Base-by-base conservation (phyloP, 1,284 basidiomycete genomes). In the Sporisorium reilianum region DNA sequence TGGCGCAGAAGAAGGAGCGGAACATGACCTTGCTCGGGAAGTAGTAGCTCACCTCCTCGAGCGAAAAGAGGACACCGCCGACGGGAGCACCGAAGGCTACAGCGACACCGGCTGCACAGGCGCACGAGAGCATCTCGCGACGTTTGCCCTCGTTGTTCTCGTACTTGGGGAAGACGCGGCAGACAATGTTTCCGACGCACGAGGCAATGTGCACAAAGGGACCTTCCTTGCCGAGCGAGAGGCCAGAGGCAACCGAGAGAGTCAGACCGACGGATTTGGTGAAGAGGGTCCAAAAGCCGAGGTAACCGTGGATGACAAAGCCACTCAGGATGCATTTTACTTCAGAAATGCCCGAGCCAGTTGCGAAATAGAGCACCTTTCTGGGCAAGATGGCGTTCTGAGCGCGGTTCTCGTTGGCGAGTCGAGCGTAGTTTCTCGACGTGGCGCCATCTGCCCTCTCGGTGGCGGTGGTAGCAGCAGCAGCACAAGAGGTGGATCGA, bases 221-320 rank as follows among this genome's bases (percentile, higher is more conserved):
- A 0, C 96, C 96, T 86, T 97, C 96, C 87, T 97, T 96, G 73
- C 66, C 53, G 5, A 65, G 61, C 36, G 75, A 63, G 41, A 72
- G 56, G 51, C 57, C 68, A 42, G 58, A 62, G 32, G 60, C 68
- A 12, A 68, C 60, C 5, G 93, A 93, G 5, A 99, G 87, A 0
- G 95, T 90, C 58, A 98, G 86, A 8, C 95, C 96, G 36, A 95
- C 88, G 9, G 92, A 89, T 84, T 98, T 98, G 12, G 93, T 94
- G 82, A 95, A 91, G 57, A 98, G 86, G 0, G 93, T 94, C 73
- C 94, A 91, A 44, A 89, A 91, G 30, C 96, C 96, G 41, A 99
- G 91, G 84, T 97, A 99, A 22, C 96, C 96, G 80, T 97, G 94
- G 68, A 99, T 97, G 20, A 98, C 95, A 79, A 97, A 98, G 6